Percentiles rank a stretch among this genome's conserved stretches.
These are phyloP conservation scores for Nicotiana attenuata DNA, from an alignment of 257 asterid genomes.

Conservation along the genomic window DNA sequence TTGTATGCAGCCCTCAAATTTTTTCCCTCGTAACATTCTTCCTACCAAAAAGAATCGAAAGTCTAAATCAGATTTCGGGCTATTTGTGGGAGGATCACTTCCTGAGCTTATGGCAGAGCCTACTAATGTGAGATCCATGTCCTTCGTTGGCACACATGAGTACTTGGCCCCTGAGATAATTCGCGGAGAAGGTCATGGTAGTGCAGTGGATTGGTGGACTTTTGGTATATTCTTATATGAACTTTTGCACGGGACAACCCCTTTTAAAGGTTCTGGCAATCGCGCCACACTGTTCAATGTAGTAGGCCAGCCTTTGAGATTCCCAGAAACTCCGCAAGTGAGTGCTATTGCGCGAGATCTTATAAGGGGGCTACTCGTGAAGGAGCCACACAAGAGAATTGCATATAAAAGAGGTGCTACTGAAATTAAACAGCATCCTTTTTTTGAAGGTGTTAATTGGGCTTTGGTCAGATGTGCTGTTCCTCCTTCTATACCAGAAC, in stretches of 20 bases:
- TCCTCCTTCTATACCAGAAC: conserved; percentile 35
- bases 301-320: conserved; percentile 35
- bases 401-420: conserved; percentile 45
- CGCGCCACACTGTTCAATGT: conserved; percentile 34
- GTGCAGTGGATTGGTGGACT: conserved; percentile 52
- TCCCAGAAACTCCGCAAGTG: conserved; percentile 33
- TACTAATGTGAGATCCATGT: conserved; percentile 40
- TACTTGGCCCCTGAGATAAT: conserved; percentile 43
- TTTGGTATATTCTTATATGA: conserved; percentile 40
- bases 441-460: conserved; percentile 42
- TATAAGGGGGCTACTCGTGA: conserved; percentile 33
- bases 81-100: conserved; percentile 34
- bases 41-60: conserved; percentile 34
- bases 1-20: conserved; percentile 30
- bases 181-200: conserved; percentile 41
- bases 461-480: conserved; percentile 31
- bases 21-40: conserved; percentile 31
- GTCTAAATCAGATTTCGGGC: conserved; percentile 39
- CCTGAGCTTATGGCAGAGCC: conserved; percentile 48
- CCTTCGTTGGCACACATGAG: conserved; percentile 42
- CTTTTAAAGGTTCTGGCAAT: conserved; percentile 40
- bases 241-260: conserved; percentile 41
- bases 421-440: conserved; percentile 37
- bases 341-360: conserved; percentile 31
- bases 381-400: conserved; percentile 38